Evolutionary conservation across 2,329 filamentous ascomycete species (phyloP), one percentile per base, ranked within the genome.

Genomic region (Alternaria rosae): DNA sequence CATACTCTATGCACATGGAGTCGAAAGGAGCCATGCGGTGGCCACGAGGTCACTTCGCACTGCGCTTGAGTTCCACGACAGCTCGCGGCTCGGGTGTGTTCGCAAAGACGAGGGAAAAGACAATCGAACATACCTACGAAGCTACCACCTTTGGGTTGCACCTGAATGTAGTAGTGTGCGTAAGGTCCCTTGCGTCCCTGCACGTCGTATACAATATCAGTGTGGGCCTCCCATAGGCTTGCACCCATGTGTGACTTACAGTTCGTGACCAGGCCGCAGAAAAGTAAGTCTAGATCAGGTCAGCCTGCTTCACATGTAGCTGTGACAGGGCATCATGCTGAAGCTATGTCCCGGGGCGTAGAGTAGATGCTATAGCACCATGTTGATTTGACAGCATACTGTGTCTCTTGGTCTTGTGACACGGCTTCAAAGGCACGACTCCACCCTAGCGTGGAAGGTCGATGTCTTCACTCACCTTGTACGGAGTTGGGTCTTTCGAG

Each of bases 101-200:
- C 57, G 43, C 23, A 23, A 11, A 17, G 47, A 51, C 48, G 54
- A 59, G 48, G 26, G 20, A 55, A 9, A 45, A 23, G 50, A 28
- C 53, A 62, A 21, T 43, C 28, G 30, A 45, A 85, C 86, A 81
- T 82, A 89, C 88, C 93, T 43, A 96, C 83, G 70, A 94, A 91
- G 74, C 88, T 90, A 53, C 85, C 82, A 20, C 71, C 74, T 23
- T 82, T 82, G 11, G 93, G 92, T 76, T 94, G 88, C 66, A 92
- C 86, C 77, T 97, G 93, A 20, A 97, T 81, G 80, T 97, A 97
- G 81, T 97, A 97, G 74, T 89, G 90, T 7, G 93, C 93, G 56
- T 76, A 76, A 8, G 72, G 74, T 15, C 74, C 73, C 79, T 97
- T 97, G 57, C 91, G 87, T 20, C 93, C 93, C 0, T 93, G 96